Conservation (phyloP, 805 yeast species). For the Spathaspora arborariae region DNA sequence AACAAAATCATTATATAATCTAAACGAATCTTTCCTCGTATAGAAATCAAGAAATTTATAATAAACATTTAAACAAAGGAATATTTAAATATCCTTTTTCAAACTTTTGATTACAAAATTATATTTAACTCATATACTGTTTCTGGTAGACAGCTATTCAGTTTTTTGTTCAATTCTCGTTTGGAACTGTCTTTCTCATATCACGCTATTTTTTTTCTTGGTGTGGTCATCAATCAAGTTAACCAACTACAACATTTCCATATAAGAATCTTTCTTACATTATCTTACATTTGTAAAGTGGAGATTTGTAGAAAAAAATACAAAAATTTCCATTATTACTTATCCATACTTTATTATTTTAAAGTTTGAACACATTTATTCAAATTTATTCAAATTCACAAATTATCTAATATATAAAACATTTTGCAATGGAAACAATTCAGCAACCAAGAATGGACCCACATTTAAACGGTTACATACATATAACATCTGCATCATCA, state of each 20-base stretch:
- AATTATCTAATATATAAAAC: background rate
- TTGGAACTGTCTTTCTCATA: background rate
- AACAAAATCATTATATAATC: background rate
- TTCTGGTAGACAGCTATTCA: too few species aligned
- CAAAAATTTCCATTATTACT: too few species aligned
- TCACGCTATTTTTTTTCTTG: background rate
- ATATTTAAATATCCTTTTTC: background rate
- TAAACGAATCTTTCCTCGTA: background rate
- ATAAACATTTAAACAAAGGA: background rate
- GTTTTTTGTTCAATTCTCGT: background rate
- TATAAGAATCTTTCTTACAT: background rate
- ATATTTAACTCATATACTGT: too few species aligned
- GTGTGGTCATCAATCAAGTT: background rate
- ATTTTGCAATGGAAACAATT: background rate
- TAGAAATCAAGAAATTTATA: background rate
- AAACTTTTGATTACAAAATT: too few species aligned
- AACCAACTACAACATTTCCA: background rate
- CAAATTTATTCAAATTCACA: background rate
- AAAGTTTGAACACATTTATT: background rate
- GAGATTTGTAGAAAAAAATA: background rate
- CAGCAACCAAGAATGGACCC: background rate
- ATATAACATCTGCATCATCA: background rate
- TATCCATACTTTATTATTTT: too few species aligned
- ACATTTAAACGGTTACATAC: background rate
- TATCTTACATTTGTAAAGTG: background rate